Percentiles rank a stretch among this genome's conserved stretches.
phyloP scores from a whole-genome alignment of 768 basidiomycete species.

The Pulveroboletus sp. region DNA sequence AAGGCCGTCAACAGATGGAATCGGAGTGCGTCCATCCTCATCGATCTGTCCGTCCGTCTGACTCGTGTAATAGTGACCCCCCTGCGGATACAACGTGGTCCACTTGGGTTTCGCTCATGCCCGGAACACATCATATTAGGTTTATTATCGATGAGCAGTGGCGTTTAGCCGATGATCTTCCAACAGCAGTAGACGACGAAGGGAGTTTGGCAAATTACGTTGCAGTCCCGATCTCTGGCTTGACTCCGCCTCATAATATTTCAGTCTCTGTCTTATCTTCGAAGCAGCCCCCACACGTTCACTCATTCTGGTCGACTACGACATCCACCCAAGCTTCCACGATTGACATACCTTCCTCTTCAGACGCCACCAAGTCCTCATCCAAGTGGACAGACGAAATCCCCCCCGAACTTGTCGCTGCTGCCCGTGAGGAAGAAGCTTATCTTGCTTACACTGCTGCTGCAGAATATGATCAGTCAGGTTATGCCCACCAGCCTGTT shows the following conservation, averaged over 20 bases:
- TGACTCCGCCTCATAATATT: slow-evolving; percentile 31
- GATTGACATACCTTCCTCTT: slow-evolving; percentile 24
- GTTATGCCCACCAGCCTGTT: slow-evolving; percentile 32
- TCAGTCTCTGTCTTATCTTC: slow-evolving; percentile 33
- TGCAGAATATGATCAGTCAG: slow-evolving; percentile 32
- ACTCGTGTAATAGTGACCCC: slow-evolving; percentile 24
- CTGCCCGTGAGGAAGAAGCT: slow-evolving; percentile 80
- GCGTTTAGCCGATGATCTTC: slow-evolving; percentile 74
- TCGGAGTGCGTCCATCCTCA: slow-evolving; percentile 46
- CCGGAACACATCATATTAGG: slow-evolving; percentile 91
- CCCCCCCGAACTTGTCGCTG: slow-evolving; percentile 72
- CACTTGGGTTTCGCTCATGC: slow-evolving; percentile 54
- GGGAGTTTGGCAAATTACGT: slow-evolving; percentile 95
- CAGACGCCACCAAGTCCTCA: slow-evolving; percentile 28
- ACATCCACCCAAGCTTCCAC: slow-evolving; percentile 33
- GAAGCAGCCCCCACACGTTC: slow-evolving; percentile 27
- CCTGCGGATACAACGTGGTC: slow-evolving; percentile 36
- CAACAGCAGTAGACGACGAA: slow-evolving; percentile 89
- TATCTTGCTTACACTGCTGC: slow-evolving; percentile 47
- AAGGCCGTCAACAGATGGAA: slow-evolving; percentile 61
- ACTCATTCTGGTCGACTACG: slow-evolving; percentile 44
- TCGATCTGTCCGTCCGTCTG: slow-evolving; percentile 11
- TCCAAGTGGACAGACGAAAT: slow-evolving; percentile 73
- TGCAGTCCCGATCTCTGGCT: slow-evolving; percentile 39
- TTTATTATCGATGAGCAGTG: slow-evolving; percentile 92